Conservation (phyloP, 352 stramenopile species). For the Pythium insidiosum region DNA sequence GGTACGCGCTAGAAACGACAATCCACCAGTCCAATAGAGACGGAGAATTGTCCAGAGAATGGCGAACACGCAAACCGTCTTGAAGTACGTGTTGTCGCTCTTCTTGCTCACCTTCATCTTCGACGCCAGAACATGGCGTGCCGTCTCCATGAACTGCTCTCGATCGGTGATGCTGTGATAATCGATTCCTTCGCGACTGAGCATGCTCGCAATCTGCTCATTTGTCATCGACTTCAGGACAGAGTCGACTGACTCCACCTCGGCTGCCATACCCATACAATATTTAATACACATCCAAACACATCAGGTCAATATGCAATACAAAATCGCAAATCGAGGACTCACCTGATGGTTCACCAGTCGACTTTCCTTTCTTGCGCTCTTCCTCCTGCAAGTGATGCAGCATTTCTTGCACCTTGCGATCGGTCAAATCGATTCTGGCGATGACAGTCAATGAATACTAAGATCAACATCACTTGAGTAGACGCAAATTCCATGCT, state of each 20-base stretch:
- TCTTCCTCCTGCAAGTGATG: conserved; percentile 74
- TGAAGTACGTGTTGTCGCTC: conserved; percentile 35
- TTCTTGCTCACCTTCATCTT: conserved; percentile 30
- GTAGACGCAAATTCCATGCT: background rate
- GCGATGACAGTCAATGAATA: background rate
- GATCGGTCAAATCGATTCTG: conserved; percentile 75
- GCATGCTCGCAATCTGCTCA: conserved; percentile 53
- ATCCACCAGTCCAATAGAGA: conserved; percentile 58
- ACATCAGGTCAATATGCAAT: too few species aligned
- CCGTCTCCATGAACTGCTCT: conserved; percentile 68
- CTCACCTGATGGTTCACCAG: too few species aligned
- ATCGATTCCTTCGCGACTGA: conserved; percentile 59
- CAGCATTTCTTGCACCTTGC: conserved; percentile 69
- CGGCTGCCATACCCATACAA: conserved; percentile 2
- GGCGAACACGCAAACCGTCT: conserved; percentile 47
- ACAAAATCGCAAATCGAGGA: too few species aligned
- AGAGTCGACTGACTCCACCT: conserved; percentile 48
- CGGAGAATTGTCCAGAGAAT: conserved; percentile 55
- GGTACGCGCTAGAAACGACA: conserved; percentile 17
- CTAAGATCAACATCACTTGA: background rate
- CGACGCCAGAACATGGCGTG: conserved; percentile 46
- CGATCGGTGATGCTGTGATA: conserved; percentile 69
- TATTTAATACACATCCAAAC: too few species aligned
- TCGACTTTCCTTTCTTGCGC: conserved; percentile 24
- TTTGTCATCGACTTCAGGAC: conserved; percentile 74